Conservation (phyloP, 345 rosid species). For the Eutrema yunnanense region DNA sequence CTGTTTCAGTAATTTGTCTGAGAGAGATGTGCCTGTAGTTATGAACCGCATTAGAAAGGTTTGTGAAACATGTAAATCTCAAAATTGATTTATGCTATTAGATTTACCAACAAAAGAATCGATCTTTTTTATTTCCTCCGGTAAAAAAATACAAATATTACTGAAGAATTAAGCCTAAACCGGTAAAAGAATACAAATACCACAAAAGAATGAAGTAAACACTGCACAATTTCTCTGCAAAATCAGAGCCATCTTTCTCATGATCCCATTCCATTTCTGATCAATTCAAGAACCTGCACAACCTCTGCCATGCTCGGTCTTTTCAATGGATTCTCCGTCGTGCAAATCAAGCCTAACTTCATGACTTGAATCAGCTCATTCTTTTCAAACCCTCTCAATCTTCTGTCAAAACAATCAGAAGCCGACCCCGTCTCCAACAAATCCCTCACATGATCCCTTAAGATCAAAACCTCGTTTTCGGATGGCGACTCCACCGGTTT, state of each 20-base stretch:
- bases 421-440: conserved; percentile 69
- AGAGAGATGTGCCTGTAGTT: conserved; percentile 57
- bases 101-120: not conserved
- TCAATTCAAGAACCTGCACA: conserved; percentile 92
- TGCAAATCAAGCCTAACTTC: conserved; percentile 83
- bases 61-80: conserved; percentile 58
- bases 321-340: conserved; percentile 61
- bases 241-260: conserved; percentile 3
- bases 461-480: conserved; percentile 54
- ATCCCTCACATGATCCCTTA: conserved; percentile 73
- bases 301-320: conserved; percentile 98
- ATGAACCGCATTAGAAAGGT: conserved; percentile 56
- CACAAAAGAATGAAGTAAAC: conserved; percentile 11
- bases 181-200: too few species aligned
- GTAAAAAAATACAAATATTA: not conserved
- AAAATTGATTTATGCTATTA: conserved; percentile 35
- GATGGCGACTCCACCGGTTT: conserved; percentile 77
- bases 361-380: conserved; percentile 86
- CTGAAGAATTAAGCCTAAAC: not conserved
- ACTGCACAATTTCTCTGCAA: not conserved
- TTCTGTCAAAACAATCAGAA: conserved; percentile 72
- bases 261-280: conserved; percentile 55
- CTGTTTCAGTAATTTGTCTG: conserved; percentile 61
- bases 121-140: not conserved
- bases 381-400: conserved; percentile 63